Base-by-base conservation (phyloP, 2,329 filamentous ascomycete genomes). In the Trichophyton schoenleinii region DNA sequence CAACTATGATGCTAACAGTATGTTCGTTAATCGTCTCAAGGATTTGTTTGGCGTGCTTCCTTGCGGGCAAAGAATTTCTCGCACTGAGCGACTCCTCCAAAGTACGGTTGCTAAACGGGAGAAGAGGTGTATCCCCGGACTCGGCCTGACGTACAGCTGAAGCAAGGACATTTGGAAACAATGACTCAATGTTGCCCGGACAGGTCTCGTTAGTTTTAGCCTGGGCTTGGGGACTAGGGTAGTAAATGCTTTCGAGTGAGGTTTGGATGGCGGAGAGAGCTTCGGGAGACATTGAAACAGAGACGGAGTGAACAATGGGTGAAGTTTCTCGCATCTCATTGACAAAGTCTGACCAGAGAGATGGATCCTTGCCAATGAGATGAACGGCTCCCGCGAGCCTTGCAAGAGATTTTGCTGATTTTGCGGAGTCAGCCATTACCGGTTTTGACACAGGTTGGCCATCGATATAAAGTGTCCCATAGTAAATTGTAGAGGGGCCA, bases 1-100 rank as follows among this genome's bases (percentile, higher is more conserved):
- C 78, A 57, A 75, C 71, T 61, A 80, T 71, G 55, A 80, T 76
- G 64, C 73, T 77, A 66, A 76, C 78, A 0, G 69, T 66, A 60
- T 77, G 71, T 7, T 71, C 68, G 9, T 41, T 41, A 9, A 60
- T 38, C 2, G 38, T 8, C 2, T 60, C 58, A 41, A 60, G 58
- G 15, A 52, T 60, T 53, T 52, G 13, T 9, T 28, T 64, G 60
- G 2, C 58, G 42, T 41, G 36, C 6, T 28, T n/a, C n/a, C 52
- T 55, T 28, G 31, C 8, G 2, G 28, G 52, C n/a, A 20, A 36
- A 36, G 52, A 28, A 55, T 36, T 55, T 20, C 28, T 20, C 18
- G n/a, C n/a, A 3, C 3, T 11, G n/a, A 28, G 52, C 15, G 41
- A 7, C 13, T 58, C 55, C n/a, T 58, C 55, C 3, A 44, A 11